Conservation (phyloP, 352 stramenopile genomes). For the Globisporangium irregulare region DNA sequence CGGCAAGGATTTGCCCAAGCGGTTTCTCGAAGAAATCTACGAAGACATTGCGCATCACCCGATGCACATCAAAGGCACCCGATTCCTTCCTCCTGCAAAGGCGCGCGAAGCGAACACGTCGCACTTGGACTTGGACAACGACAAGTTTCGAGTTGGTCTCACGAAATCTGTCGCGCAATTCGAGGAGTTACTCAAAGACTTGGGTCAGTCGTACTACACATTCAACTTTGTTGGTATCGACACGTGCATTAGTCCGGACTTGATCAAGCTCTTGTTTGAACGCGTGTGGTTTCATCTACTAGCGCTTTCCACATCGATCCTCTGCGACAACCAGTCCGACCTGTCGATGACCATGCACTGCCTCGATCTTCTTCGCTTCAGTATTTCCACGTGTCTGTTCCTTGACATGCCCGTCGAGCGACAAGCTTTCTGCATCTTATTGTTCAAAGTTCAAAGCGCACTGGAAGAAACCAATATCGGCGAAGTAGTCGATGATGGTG, state of each 20-base stretch:
- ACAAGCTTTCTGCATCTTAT: constrained; percentile 71
- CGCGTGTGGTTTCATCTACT: constrained; percentile 95
- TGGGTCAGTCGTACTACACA: constrained; percentile 73
- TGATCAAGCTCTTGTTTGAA: constrained; percentile 92
- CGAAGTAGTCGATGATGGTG: background rate
- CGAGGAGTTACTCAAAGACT: constrained; percentile 83
- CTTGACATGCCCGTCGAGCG: constrained; percentile 72
- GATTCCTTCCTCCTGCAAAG: constrained; percentile 41
- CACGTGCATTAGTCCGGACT: constrained; percentile 81
- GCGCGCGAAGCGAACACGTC: constrained; percentile 42
- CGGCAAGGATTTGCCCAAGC: constrained; percentile 84
- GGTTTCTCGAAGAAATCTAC: constrained; percentile 95
- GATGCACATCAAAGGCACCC: constrained; percentile 90
- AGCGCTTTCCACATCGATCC: constrained; percentile 79
- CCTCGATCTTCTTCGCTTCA: constrained; percentile 75
- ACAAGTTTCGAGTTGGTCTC: constrained; percentile 71
- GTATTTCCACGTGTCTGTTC: constrained; percentile 84
- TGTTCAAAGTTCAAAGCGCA: constrained; percentile 69
- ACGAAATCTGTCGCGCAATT: constrained; percentile 77
- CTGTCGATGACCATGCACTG: constrained; percentile 78
- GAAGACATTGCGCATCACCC: constrained; percentile 92
- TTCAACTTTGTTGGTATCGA: constrained; percentile 93
- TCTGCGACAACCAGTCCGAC: constrained; percentile 77
- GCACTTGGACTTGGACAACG: constrained; percentile 56
- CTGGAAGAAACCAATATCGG: constrained; percentile 33